Evolutionary conservation across 202 grass and related monocot genomes (phyloP).

Genomic region (Setaria italica): DNA sequence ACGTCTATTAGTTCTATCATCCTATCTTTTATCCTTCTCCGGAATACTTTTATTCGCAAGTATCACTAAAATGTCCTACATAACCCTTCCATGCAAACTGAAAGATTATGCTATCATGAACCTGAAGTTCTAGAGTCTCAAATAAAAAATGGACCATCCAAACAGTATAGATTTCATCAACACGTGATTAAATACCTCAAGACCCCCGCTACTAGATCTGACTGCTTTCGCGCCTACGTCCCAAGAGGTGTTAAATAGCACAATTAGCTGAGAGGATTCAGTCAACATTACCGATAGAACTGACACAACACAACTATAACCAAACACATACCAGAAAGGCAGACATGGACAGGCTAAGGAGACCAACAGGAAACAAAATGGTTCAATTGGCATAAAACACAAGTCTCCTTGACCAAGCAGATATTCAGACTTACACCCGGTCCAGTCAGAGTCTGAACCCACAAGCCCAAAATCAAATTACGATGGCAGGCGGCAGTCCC

Average conservation of each 20-base stretch:
- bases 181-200: background rate
- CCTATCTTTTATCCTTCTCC: background rate
- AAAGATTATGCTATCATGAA: background rate
- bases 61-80: background rate
- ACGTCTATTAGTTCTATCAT: background rate
- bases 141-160: background rate
- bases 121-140: background rate
- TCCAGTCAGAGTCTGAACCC: slow-evolving; percentile 2
- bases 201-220: background rate
- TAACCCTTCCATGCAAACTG: background rate
- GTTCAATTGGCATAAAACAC: background rate
- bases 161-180: slow-evolving; percentile 12
- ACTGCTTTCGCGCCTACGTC: background rate
- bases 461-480: background rate
- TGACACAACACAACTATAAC: background rate
- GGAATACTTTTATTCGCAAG: background rate
- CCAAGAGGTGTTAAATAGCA: background rate
- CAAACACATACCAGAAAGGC: background rate
- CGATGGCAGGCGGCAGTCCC: background rate
- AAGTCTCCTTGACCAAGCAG: background rate
- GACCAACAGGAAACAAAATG: background rate
- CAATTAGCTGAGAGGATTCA: slow-evolving; percentile 18
- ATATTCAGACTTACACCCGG: slow-evolving; percentile 31
- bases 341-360: background rate
- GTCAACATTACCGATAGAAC: background rate